Evolutionary conservation across 2,329 filamentous ascomycete species (phyloP).

Genomic region (Davidsoniella australis): DNA sequence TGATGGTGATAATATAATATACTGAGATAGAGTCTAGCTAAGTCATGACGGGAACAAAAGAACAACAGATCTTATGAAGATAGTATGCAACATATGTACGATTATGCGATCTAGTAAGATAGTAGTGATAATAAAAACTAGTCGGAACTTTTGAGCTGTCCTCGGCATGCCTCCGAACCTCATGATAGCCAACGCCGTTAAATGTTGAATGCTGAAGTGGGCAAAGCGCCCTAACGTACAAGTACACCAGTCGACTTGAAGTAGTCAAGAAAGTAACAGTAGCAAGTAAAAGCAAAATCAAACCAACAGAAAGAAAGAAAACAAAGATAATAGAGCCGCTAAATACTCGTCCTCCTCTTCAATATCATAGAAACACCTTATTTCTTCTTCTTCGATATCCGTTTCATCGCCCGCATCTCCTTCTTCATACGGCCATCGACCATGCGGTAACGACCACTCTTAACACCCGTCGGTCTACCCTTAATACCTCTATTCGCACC

Average conservation of each 20-base stretch:
- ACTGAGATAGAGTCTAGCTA: too few relatives aligned
- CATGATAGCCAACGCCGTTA: slow-evolving; percentile 11
- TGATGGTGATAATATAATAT: too few relatives aligned
- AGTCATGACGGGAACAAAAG: too few relatives aligned
- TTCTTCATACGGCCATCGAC: slow-evolving; percentile 93
- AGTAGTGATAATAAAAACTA: background rate
- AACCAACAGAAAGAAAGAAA: slow-evolving; percentile 3
- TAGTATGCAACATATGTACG: slow-evolving; percentile 5
- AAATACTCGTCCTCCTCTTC: slow-evolving; percentile 10
- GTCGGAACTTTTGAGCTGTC: slow-evolving; percentile 8
- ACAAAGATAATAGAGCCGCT: slow-evolving; percentile 10
- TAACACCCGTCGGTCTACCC: slow-evolving; percentile 69
- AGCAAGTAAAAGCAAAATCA: background rate
- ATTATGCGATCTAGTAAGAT: slow-evolving; percentile 1
- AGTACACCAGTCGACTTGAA: too few relatives aligned
- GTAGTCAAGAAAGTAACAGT: background rate
- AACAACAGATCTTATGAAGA: background rate
- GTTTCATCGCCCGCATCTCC: slow-evolving; percentile 78
- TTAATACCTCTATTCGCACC: slow-evolving; percentile 72
- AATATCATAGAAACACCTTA: slow-evolving; percentile 14
- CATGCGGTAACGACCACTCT: slow-evolving; percentile 91
- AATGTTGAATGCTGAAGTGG: slow-evolving; percentile 5
- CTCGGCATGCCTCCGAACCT: slow-evolving; percentile 1
- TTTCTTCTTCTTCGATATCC: slow-evolving; percentile 54
- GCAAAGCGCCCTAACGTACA: too few relatives aligned